These are phyloP conservation scores for Raffaelea arxii DNA, from an alignment of 2,329 filamentous ascomycete species.

Conservation along the genomic window DNA sequence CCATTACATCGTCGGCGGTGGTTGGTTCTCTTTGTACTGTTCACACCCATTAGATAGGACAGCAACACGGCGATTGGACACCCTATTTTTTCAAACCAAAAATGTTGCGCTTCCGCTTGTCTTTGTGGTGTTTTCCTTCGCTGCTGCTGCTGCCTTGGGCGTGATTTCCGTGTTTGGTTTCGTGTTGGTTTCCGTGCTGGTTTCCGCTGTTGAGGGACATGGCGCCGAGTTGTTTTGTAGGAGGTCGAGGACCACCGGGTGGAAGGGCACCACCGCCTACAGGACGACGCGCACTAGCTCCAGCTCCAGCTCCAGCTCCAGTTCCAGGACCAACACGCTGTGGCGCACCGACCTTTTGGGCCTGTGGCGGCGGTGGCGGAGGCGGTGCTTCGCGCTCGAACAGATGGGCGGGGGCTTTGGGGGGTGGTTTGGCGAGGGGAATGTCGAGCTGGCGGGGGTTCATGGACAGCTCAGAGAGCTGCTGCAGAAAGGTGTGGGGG, in stretches of 20 bases:
- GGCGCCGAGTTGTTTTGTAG: constrained; percentile 43
- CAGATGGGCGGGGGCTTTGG: constrained; percentile 75
- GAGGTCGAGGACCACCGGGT: constrained; percentile 30
- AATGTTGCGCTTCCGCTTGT: constrained; percentile 25
- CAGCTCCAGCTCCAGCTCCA: constrained; percentile 10
- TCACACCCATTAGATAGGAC: too few species aligned
- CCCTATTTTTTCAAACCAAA: constrained; percentile 23
- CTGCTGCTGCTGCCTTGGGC: background rate
- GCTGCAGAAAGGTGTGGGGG: constrained; percentile 70
- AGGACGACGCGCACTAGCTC: constrained; percentile 4
- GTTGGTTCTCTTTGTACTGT: too few species aligned
- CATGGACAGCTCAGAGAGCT: constrained; percentile 68
- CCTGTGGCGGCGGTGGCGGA: constrained; percentile 33
- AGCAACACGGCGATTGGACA: too few species aligned
- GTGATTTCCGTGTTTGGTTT: too few species aligned
- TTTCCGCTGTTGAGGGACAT: constrained; percentile 36
- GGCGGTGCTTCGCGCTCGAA: constrained; percentile 61
- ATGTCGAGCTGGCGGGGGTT: constrained; percentile 70
- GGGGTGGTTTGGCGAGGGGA: constrained; percentile 68
- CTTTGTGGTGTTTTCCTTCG: constrained; percentile 33
- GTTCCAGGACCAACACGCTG: constrained; percentile 9
- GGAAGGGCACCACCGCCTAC: constrained; percentile 17
- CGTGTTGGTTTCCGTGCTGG: too few species aligned
- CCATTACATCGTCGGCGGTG: too few species aligned
- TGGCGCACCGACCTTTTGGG: constrained; percentile 12